Percentiles rank a stretch among this genome's conserved stretches.
These are phyloP conservation scores for Neofusicoccum cordaticola DNA, from an alignment of 2,329 filamentous ascomycete species.

Conservation along the genomic window DNA sequence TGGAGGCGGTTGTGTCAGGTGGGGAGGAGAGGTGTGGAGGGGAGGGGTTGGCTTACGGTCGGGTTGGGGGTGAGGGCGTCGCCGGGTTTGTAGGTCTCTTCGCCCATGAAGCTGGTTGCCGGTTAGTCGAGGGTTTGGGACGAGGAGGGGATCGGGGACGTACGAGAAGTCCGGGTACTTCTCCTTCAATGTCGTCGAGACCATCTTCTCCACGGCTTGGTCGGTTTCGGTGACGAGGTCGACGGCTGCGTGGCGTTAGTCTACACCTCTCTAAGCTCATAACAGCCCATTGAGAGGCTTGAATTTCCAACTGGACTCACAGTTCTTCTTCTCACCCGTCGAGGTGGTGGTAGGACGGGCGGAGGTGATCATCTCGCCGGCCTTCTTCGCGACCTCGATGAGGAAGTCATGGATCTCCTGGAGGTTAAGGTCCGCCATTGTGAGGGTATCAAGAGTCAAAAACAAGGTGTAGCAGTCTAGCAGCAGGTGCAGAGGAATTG, in stretches of 20 bases:
- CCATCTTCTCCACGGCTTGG: conserved; percentile 58
- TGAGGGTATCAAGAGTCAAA: neutral
- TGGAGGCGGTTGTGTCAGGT: no score
- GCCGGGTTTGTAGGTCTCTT: conserved; percentile 72
- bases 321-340: conserved; percentile 50
- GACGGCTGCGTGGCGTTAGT: conserved; percentile 41
- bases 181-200: conserved; percentile 49
- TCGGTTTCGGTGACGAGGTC: conserved; percentile 65
- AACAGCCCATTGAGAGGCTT: no score
- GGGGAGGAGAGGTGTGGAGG: neutral
- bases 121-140: no score
- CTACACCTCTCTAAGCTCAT: no score
- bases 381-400: conserved; percentile 44
- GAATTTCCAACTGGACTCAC: conserved; percentile 22
- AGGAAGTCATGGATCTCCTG: conserved; percentile 51
- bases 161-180: conserved; percentile 52
- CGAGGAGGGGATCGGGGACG: no score
- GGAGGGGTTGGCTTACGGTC: neutral
- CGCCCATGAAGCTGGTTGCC: conserved; percentile 52
- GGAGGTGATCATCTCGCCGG: conserved; percentile 46
- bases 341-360: conserved; percentile 42
- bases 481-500: neutral
- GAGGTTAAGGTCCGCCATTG: conserved; percentile 36
- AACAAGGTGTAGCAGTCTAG: neutral
- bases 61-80: conserved; percentile 52